Base-by-base conservation (phyloP, 2,329 filamentous ascomycete species). In the Geosmithia morbida region DNA sequence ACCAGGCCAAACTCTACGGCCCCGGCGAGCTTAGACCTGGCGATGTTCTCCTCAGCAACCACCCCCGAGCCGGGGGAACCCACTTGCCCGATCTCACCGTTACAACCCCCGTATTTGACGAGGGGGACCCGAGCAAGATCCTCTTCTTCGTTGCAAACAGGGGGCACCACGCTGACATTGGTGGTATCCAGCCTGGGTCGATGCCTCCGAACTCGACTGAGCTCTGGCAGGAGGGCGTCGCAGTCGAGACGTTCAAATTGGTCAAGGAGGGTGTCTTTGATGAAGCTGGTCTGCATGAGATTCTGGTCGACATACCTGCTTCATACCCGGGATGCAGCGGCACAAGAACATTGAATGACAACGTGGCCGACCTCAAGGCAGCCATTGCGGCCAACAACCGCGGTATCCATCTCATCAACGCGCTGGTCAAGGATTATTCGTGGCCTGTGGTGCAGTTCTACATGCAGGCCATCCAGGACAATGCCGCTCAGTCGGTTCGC, bases 331-430 rank as follows among this genome's bases (percentile, higher is more conserved):
- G 84, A 1, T 92, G 85, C 64, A 81, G 77, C 47, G 87, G 86
- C 2, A 89, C 87, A 0, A 71, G 87, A 42, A 87, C 85, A 58
- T 69, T 94, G 1, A 79, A 77, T 10, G 87, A 94, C 61, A 94
- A 94, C 58, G 71, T 94, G 53, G 89, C 87, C 46, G 87, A 94
- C 59, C 70, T 94, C 41, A 88, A 89, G 61, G 87, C 87, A 0
- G 87, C 94, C 59, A 82, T 92, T 13, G 86, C 87, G 0, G 86
- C 87, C 13, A 94, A 94, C 57, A 83, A 87, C 55, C 88, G 88
- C 55, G 87, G 87, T 8, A 90, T 90, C 55, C 77, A 77, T 41
- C 68, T 90, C 17, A 87, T 89, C 52, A 75, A 72, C 42, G 71
- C 74, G 0, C 66, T 90, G 2, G 87, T 89, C 52, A 72, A 75